These are phyloP conservation scores for Alternaria gansuensis DNA, from an alignment of 2,329 filamentous ascomycete species.

Conservation along the genomic window DNA sequence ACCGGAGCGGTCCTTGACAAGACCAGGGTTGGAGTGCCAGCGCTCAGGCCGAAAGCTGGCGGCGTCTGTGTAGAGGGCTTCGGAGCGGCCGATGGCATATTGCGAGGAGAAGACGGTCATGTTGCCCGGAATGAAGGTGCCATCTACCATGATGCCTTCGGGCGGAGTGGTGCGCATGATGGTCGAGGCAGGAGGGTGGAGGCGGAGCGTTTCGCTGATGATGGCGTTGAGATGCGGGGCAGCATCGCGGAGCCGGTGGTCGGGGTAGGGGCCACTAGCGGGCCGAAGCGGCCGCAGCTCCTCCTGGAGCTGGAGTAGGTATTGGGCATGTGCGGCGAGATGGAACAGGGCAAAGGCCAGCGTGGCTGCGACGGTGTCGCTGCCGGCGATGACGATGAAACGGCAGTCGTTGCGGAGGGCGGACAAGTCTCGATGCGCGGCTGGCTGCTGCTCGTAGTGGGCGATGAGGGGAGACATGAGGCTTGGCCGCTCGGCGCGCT, in stretches of 20 bases:
- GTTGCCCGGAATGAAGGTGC: constrained; percentile 21
- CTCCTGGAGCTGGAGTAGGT: constrained; percentile 3
- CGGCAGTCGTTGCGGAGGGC: constrained; percentile 6
- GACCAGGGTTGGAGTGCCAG: constrained; percentile 19
- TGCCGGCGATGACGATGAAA: constrained; percentile 32
- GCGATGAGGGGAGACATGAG: not conserved
- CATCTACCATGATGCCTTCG: constrained; percentile 35
- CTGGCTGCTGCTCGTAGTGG: not conserved
- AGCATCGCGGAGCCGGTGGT: not conserved
- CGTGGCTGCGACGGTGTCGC: constrained; percentile 48
- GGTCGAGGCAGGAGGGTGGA: constrained; percentile 50
- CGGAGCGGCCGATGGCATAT: constrained; percentile 15
- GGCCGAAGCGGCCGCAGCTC: constrained; percentile 1
- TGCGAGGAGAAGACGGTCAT: constrained; percentile 17
- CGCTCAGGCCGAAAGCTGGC: constrained; percentile 31
- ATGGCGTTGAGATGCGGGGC: constrained; percentile 21
- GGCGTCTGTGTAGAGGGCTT: constrained; percentile 18
- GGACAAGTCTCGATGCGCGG: not conserved
- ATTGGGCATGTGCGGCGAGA: constrained; percentile 38
- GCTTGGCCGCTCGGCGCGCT: constrained; percentile 7
- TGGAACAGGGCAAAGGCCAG: constrained; percentile 41
- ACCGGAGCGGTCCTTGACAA: constrained; percentile 15
- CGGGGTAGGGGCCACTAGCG: not conserved
- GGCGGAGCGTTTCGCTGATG: constrained; percentile 31
- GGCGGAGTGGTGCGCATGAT: constrained; percentile 49